Evolutionary conservation across 2,329 filamentous ascomycete genomes (phyloP).

Genomic region (Colletotrichum melonis): DNA sequence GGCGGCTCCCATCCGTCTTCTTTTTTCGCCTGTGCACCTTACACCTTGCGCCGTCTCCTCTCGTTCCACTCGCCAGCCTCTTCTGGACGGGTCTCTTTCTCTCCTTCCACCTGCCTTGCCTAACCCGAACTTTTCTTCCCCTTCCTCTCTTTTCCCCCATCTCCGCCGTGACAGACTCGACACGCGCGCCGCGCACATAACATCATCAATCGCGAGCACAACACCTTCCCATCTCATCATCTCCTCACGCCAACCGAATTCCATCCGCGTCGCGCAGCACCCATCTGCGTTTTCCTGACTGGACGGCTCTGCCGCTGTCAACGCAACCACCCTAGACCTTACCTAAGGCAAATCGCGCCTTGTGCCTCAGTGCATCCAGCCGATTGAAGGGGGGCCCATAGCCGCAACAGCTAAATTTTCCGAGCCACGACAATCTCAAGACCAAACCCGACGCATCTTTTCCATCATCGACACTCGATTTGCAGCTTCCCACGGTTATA

Average conservation of each 20-base stretch:
- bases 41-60: constrained; percentile 26
- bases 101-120: constrained; percentile 29
- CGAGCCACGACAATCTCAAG: constrained; percentile 13
- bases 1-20: constrained; percentile 33
- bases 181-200: constrained; percentile 27
- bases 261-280: constrained; percentile 10
- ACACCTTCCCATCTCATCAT: constrained; percentile 6
- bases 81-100: constrained; percentile 25
- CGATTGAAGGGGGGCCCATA: constrained; percentile 28
- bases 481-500: not conserved
- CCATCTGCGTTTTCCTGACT: constrained; percentile 25
- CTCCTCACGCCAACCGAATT: not conserved
- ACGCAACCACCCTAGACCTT: constrained; percentile 22
- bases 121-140: constrained; percentile 24
- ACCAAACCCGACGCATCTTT: not conserved
- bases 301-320: constrained; percentile 31
- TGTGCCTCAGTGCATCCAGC: constrained; percentile 14
- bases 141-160: constrained; percentile 22
- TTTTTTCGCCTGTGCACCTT: constrained; percentile 17
- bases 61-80: constrained; percentile 35
- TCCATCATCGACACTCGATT: not conserved
- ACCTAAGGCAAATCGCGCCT: constrained; percentile 28
- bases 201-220: constrained; percentile 21
- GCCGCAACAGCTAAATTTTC: constrained; percentile 29
- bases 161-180: constrained; percentile 33